These are phyloP conservation scores for Puya raimondii DNA, from an alignment of 176 grass and related monocot genomes.

Conservation along the genomic window DNA sequence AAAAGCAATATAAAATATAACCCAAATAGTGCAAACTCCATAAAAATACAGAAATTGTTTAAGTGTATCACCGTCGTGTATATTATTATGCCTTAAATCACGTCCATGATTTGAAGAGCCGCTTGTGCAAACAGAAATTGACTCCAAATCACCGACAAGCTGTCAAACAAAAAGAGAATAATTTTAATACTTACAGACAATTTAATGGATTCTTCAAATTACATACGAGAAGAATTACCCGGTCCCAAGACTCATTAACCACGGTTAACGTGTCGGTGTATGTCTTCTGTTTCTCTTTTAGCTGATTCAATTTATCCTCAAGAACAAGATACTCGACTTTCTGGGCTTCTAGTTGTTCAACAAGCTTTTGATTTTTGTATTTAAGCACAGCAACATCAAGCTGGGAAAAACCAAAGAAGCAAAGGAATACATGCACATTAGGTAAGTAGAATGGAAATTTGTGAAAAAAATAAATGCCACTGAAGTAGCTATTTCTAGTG, in stretches of 20 bases:
- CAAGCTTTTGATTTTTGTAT: constrained; percentile 91
- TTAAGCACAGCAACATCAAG: constrained; percentile 75
- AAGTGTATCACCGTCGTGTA: constrained; percentile 21
- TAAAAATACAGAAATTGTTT: background rate
- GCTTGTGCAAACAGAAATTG: constrained; percentile 36
- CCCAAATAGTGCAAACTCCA: background rate
- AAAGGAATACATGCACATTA: background rate
- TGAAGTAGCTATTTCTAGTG: too few species aligned
- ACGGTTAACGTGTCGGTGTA: constrained; percentile 39
- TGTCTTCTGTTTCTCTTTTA: constrained; percentile 53
- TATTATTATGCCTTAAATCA: constrained; percentile 25
- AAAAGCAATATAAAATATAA: background rate
- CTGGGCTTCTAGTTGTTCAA: constrained; percentile 78
- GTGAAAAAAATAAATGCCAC: background rate
- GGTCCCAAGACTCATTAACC: constrained; percentile 61
- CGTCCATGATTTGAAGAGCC: constrained; percentile 25
- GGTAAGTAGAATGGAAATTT: background rate
- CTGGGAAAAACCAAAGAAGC: constrained; percentile 31
- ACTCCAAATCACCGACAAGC: constrained; percentile 56
- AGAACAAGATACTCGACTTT: constrained; percentile 61
- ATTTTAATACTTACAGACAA: constrained; percentile 16
- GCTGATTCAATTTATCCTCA: constrained; percentile 63
- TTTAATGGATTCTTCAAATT: background rate
- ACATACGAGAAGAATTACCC: constrained; percentile 26
- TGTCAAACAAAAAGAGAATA: constrained; percentile 25